These are phyloP conservation scores for Sporodiniella umbellata DNA, from an alignment of 371 early-diverging fungal species.

Conservation along the genomic window DNA sequence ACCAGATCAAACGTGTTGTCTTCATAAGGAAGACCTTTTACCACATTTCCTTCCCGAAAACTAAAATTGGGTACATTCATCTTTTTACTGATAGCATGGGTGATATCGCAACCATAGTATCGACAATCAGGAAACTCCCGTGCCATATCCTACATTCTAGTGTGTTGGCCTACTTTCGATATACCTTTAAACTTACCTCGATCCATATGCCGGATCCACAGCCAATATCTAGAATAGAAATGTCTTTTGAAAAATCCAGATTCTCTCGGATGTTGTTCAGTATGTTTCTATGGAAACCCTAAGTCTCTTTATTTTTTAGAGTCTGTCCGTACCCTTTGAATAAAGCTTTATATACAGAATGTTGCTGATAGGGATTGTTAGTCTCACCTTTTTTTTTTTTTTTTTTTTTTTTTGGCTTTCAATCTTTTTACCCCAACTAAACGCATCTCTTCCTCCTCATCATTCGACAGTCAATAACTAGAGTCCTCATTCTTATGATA, in stretches of 20 bases:
- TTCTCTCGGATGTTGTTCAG: not conserved
- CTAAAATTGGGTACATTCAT: slow-evolving; percentile 42
- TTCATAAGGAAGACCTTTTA: slow-evolving; percentile 25
- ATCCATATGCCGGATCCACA: slow-evolving; percentile 13
- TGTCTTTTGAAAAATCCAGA: not conserved
- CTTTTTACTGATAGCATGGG: slow-evolving; percentile 47
- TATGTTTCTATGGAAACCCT: not conserved
- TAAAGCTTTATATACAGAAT: slow-evolving; percentile 2
- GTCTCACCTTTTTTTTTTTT: not conserved
- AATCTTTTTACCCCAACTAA: slow-evolving; percentile 4
- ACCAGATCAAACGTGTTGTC: slow-evolving; percentile 28
- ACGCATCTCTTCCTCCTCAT: slow-evolving; percentile 11
- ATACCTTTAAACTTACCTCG: slow-evolving; percentile 3
- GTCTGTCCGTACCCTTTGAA: not conserved
- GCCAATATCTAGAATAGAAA: slow-evolving; percentile 7
- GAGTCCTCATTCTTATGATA: slow-evolving; percentile 14
- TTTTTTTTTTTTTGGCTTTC: not conserved
- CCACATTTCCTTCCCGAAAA: slow-evolving; percentile 23
- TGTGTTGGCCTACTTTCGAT: too few relatives aligned
- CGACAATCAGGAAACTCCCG: slow-evolving; percentile 52
- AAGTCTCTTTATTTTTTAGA: not conserved
- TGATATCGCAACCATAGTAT: slow-evolving; percentile 53
- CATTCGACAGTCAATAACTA: slow-evolving; percentile 12
- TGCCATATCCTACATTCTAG: slow-evolving; percentile 50
- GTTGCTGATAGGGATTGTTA: slow-evolving; percentile 6